Base-by-base conservation (phyloP, 1,284 basidiomycete species). In the Golubevia sp. region DNA sequence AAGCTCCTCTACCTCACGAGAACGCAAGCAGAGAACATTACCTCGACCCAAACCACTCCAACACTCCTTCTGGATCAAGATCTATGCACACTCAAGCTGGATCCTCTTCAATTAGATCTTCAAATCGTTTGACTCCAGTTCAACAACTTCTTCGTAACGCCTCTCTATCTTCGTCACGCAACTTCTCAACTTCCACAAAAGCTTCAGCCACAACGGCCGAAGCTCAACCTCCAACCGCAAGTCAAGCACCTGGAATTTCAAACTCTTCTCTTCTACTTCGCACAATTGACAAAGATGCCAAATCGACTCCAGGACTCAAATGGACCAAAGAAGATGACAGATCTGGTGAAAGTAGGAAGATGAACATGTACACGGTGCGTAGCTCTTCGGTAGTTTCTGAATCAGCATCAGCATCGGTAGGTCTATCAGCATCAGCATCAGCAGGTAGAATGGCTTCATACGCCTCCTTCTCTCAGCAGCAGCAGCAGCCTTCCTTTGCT, bases 291-390 rank as follows among this genome's bases (percentile, higher is more conserved):
- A 58, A 73, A 56, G 63, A 66, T 15, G 70, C 76, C 26, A 49
- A 74, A 26, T 58, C 62, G 58, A 78, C 76, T 48, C 74, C 72
- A 0, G 74, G 74, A 5, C 64, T 78, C 38, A 23, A 15, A 30
- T 53, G 51, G 24, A 53, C 38, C 11, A 18, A 44, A 13, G 38
- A 44, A 18, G 38, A 44, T 44, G 11, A 8, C 38, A 44, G 38
- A 44, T 44, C 38, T 44, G 38, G 75, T 64, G 71, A 77, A 62
- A 75, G 70, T 25, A 59, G 61, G 56, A 77, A 77, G 71, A 77
- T 76, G 69, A 77, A 77, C 67, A 74, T 77, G 73, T 77, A 71
- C 71, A 77, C 71, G 75, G 75, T 77, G 66, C 71, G 75, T 77
- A 70, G 30, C 11, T 34, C 52, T 25, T 63, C 72, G 23, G 62